Evolutionary conservation across 169 alveolate species (phyloP), one percentile per base, ranked within the genome.

Genomic region (Perkinsus marinus): DNA sequence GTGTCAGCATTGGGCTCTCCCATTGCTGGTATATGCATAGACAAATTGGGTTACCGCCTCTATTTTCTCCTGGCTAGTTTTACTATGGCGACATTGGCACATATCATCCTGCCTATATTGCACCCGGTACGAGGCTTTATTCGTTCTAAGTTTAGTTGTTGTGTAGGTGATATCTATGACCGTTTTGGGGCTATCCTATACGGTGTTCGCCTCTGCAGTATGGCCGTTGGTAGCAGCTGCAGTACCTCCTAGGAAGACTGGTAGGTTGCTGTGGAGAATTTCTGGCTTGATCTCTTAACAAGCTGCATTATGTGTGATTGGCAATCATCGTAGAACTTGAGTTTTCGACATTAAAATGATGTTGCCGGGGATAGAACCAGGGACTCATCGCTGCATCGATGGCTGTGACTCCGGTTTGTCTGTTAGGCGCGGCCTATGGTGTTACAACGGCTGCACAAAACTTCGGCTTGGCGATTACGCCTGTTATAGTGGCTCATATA

Each of bases 191-290:
- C 37, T 95, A n/a, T 95, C 95, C 39, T 96, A 95, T 89, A 93
- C 96, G n/a, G 92, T 95, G 43, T 96, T 95, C 93, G 97, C 95
- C 9, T 93, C 97, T 6, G 95, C 95, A 0, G 91, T 95, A 39
- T 96, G 97, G 97, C 94, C 97, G 39, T 93, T 57, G 79, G 79
- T 57, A 16, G 79, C 79, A 57, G 79, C 79, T 5, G 22, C 79
- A 26, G 79, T 57, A 26, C 79, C 79, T 6, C 79, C 79, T 19
- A 13, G 79, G 79, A 57, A 57, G 34, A 57, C 79, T 19, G 79
- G 79, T 57, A 26, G 22, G 79, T 26, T 43, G n/a, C n/a, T n/a
- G n/a, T n/a, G n/a, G n/a, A n/a, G n/a, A n/a, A n/a, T n/a, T n/a
- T n/a, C n/a, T n/a, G n/a, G n/a, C n/a, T n/a, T n/a, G n/a, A n/a